Evolutionary conservation across 2,329 filamentous ascomycete species (phyloP).

Genomic region (Cladophialophora chaetospira): DNA sequence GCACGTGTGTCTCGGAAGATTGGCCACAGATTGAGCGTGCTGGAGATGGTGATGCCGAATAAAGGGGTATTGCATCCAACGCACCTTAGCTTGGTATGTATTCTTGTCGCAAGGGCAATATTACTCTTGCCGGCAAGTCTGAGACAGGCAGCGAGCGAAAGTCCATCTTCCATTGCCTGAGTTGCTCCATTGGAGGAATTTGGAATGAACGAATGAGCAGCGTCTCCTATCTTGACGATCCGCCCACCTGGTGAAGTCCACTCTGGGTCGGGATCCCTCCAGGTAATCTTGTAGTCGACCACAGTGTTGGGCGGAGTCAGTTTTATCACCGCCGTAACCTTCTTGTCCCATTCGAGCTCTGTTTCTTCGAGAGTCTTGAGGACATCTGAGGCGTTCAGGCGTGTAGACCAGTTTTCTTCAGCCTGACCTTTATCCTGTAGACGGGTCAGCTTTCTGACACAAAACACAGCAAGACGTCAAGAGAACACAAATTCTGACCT

Average conservation of each 20-base stretch:
- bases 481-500: not conserved
- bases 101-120: slow-evolving; percentile 54
- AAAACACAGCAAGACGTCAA: not conserved
- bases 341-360: slow-evolving; percentile 44
- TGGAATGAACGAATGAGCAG: slow-evolving; percentile 54
- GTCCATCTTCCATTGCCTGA: slow-evolving; percentile 54
- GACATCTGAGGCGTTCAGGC: slow-evolving; percentile 39
- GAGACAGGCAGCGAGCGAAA: slow-evolving; percentile 49
- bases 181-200: slow-evolving; percentile 52
- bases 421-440: slow-evolving; percentile 46
- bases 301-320: slow-evolving; percentile 19
- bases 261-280: slow-evolving; percentile 14
- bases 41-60: not conserved
- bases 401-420: slow-evolving; percentile 47
- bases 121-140: slow-evolving; percentile 29
- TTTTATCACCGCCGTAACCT: slow-evolving; percentile 29
- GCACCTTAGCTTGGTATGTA: slow-evolving; percentile 39
- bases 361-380: not conserved
- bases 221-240: slow-evolving; percentile 52
- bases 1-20: not conserved
- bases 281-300: slow-evolving; percentile 15
- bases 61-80: too few relatives aligned
- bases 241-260: slow-evolving; percentile 44
- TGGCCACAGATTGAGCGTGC: not conserved
- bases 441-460: not conserved